These are phyloP conservation scores for Chalaropsis thielavioides DNA, from an alignment of 2,329 filamentous ascomycete genomes.

Conservation along the genomic window DNA sequence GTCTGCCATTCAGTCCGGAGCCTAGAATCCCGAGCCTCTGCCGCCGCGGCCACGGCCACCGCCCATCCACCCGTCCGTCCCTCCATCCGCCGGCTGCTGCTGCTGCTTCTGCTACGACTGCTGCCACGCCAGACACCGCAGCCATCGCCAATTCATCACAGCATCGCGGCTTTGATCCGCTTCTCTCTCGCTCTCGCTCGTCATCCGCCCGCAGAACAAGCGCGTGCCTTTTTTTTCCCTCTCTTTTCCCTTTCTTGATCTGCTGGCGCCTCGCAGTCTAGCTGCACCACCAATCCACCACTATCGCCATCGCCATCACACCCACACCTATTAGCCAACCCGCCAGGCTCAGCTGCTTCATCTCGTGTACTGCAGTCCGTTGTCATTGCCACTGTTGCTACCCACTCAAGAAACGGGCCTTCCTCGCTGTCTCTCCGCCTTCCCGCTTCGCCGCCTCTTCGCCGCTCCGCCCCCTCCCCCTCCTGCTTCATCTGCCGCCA, in stretches of 20 bases:
- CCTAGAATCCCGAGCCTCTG: neutral
- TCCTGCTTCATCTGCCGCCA: constrained; percentile 8
- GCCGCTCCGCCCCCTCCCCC: neutral
- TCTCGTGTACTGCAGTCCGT: neutral
- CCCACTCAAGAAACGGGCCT: neutral
- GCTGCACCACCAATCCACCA: neutral
- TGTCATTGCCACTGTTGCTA: neutral
- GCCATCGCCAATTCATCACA: neutral
- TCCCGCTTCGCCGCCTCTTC: neutral
- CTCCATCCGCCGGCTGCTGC: neutral
- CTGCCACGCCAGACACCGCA: no score
- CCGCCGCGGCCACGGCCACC: neutral
- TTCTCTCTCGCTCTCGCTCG: neutral
- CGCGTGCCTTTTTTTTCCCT: neutral
- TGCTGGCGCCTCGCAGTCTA: no score
- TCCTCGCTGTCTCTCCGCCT: neutral
- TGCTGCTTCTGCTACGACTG: neutral
- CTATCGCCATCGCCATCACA: neutral
- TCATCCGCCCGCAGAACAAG: neutral
- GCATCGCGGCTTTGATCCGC: neutral
- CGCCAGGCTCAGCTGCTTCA: neutral
- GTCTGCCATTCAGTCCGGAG: no score
- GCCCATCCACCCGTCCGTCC: neutral
- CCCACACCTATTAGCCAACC: neutral
- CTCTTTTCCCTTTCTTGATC: no score